A percentile compares a stretch with the other conserved stretches of the same genome.
phyloP scores from a whole-genome alignment of 257 asterid species.

The Primulina tabacum region DNA sequence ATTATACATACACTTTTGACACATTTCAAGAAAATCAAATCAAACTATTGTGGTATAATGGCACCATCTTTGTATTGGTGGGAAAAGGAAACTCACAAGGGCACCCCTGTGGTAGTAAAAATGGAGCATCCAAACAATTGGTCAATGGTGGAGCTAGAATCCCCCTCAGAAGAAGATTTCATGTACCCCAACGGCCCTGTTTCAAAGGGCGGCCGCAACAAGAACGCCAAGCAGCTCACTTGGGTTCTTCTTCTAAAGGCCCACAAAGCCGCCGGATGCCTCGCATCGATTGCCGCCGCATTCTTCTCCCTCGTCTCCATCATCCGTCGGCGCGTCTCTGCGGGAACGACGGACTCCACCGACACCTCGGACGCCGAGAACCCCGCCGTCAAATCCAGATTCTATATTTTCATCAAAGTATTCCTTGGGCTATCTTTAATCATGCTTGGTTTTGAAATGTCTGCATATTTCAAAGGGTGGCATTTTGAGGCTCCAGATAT shows the following conservation, averaged over 20 bases:
- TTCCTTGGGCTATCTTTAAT: constrained; percentile 18
- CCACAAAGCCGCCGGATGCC: constrained; percentile 24
- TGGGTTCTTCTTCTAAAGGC: constrained; percentile 25
- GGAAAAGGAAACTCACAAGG: constrained; percentile 18
- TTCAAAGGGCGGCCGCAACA: constrained; percentile 8
- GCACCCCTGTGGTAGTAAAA: constrained; percentile 19
- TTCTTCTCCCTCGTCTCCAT: constrained; percentile 14
- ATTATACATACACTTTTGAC: neutral
- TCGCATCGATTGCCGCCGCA: constrained; percentile 15
- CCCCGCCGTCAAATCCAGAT: constrained; percentile 20
- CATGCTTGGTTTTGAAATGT: constrained; percentile 21
- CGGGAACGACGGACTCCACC: constrained; percentile 21
- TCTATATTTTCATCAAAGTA: constrained; percentile 5
- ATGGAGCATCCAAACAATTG: constrained; percentile 23
- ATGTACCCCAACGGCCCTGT: constrained; percentile 5
- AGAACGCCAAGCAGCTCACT: constrained; percentile 23
- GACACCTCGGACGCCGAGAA: constrained; percentile 30
- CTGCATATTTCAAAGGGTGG: constrained; percentile 25
- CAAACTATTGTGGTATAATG: constrained; percentile 3
- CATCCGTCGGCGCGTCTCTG: constrained; percentile 24
- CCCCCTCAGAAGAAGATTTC: constrained; percentile 24
- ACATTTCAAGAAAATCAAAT: neutral
- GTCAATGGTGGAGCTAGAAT: constrained; percentile 23
- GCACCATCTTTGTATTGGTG: constrained; percentile 23
- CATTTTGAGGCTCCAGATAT: constrained; percentile 22